A percentile compares a stretch with the other conserved stretches of the same genome.
These are phyloP conservation scores for Excoecaria agallocha DNA, from an alignment of 345 rosid genomes.

Conservation along the genomic window DNA sequence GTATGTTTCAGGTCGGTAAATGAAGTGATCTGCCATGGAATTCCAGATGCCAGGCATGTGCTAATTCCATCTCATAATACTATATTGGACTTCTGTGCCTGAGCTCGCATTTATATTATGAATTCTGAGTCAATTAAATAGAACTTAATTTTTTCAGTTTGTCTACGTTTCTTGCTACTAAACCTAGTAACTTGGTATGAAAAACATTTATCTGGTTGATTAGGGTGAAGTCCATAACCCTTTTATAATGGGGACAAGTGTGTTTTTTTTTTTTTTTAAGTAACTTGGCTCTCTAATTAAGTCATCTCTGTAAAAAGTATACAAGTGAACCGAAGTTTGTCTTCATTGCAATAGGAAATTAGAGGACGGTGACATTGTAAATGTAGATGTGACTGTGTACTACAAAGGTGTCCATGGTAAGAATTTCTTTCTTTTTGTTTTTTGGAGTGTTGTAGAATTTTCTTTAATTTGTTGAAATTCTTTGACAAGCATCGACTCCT, in stretches of 20 bases:
- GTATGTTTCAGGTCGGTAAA: conserved; percentile 72
- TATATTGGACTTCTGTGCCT: neutral
- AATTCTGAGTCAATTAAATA: neutral
- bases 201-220: neutral
- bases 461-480: neutral
- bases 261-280: too few species aligned
- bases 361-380: conserved; percentile 94
- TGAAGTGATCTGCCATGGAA: conserved; percentile 98
- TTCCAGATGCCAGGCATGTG: conserved; percentile 91
- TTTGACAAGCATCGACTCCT: conserved; percentile 8
- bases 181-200: neutral
- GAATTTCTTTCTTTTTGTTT: conserved; percentile 14
- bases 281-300: neutral
- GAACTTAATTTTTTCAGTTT: neutral
- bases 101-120: neutral
- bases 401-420: conserved; percentile 94
- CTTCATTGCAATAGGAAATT: conserved; percentile 55
- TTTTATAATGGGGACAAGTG: neutral
- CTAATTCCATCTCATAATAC: neutral
- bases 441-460: neutral
- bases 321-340: conserved; percentile 4
- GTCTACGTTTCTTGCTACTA: neutral
- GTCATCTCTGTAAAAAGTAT: neutral
- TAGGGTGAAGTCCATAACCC: neutral
- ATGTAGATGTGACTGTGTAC: conserved; percentile 80